These are phyloP conservation scores for Calvatia gigantea DNA, from an alignment of 768 basidiomycete species.

Conservation along the genomic window DNA sequence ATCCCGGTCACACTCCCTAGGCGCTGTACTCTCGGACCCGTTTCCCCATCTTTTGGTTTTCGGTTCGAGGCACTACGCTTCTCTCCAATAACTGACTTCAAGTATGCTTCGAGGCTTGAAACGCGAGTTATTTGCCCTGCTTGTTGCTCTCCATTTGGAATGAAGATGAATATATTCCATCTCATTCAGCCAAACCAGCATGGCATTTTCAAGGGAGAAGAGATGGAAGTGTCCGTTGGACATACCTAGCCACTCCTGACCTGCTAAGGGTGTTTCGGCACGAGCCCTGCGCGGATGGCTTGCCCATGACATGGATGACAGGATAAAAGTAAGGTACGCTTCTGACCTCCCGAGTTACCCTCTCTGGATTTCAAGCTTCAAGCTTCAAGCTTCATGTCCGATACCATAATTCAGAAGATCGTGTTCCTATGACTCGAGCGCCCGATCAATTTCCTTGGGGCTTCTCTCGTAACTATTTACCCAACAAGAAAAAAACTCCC, in stretches of 20 bases:
- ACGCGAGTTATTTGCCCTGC: too few relatives aligned
- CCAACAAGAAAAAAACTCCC: constrained; percentile 3
- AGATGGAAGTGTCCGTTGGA: too few relatives aligned
- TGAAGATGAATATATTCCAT: not conserved
- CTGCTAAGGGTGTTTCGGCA: too few relatives aligned
- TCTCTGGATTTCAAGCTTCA: too few relatives aligned
- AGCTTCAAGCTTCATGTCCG: not conserved
- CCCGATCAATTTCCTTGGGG: not conserved
- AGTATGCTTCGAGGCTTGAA: too few relatives aligned
- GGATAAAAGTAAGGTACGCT: not conserved
- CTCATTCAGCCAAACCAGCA: not conserved
- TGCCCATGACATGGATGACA: too few relatives aligned
- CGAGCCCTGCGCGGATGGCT: too few relatives aligned
- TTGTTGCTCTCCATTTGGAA: not conserved
- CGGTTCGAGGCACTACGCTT: too few relatives aligned
- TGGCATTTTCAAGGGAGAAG: not conserved
- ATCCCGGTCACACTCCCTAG: not conserved
- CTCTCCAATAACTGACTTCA: too few relatives aligned
- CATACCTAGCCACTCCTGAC: too few relatives aligned
- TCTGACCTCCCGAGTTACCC: not conserved
- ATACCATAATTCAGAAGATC: not conserved
- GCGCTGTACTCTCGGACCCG: not conserved
- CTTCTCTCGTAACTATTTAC: not conserved
- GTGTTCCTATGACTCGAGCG: not conserved
- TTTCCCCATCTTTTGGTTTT: too few relatives aligned